phyloP scores from a whole-genome alignment of 2,329 filamentous ascomycete species.

The Eutypella sp. region DNA sequence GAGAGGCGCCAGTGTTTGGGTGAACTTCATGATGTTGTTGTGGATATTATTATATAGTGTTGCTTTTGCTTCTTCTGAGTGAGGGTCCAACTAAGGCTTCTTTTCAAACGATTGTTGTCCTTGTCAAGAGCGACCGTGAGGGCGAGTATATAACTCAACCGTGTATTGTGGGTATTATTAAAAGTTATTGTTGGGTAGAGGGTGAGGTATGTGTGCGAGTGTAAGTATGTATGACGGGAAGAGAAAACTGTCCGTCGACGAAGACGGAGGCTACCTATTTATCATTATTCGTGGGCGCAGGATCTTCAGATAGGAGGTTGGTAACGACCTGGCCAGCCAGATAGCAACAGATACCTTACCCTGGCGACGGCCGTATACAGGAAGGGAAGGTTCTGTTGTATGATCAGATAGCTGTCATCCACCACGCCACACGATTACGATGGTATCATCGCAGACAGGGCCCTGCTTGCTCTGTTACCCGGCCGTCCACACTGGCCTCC shows the following conservation, averaged over 20 bases:
- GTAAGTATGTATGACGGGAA: neutral
- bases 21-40: conserved; percentile 31
- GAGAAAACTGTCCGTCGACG: neutral
- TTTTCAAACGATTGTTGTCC: neutral
- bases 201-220: neutral
- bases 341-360: too few relatives aligned
- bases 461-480: too few relatives aligned
- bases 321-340: too few relatives aligned
- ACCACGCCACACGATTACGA: neutral
- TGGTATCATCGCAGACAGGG: too few relatives aligned
- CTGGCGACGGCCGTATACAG: too few relatives aligned
- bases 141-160: neutral
- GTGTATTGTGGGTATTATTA: neutral
- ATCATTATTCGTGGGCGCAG: neutral
- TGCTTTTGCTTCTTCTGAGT: conserved; percentile 13
- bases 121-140: neutral
- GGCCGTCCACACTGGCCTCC: neutral
- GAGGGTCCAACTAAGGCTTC: conserved; percentile 1
- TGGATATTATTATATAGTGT: too few relatives aligned
- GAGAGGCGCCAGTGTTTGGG: conserved; percentile 26
- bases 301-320: neutral
- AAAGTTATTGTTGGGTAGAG: neutral
- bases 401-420: neutral
- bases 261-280: neutral
- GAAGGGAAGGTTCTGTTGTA: too few relatives aligned